A percentile compares a stretch with the other conserved stretches of the same genome.
These are phyloP conservation scores for Sugiyamaella lignohabitans DNA, from an alignment of 805 yeast genomes.

Conservation along the genomic window DNA sequence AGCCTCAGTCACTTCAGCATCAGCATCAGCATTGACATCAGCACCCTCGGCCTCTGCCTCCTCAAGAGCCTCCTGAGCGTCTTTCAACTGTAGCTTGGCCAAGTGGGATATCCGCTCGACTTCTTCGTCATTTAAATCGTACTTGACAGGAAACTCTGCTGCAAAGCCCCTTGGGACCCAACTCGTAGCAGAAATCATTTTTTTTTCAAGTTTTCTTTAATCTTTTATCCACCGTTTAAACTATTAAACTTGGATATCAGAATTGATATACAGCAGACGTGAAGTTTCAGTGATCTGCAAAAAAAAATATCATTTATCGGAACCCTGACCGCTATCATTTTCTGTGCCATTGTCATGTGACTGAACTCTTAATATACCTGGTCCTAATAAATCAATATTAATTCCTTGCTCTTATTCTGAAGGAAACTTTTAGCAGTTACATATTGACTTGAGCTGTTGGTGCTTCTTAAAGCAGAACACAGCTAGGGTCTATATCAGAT, in stretches of 20 bases:
- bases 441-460: no score
- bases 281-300: not conserved
- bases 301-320: not conserved
- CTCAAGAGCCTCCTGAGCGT: slow-evolving; percentile 60
- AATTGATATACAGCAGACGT: slow-evolving; percentile 2
- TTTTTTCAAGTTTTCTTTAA: no score
- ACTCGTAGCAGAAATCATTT: slow-evolving; percentile 81
- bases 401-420: no score
- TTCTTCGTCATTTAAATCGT: slow-evolving; percentile 85
- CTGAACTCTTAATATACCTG: no score
- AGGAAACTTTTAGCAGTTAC: no score
- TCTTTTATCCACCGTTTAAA: not conserved
- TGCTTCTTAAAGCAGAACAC: no score
- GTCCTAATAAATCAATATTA: no score
- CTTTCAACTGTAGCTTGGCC: slow-evolving; percentile 76
- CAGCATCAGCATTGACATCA: slow-evolving; percentile 26
- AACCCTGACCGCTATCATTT: not conserved
- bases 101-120: slow-evolving; percentile 81
- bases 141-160: slow-evolving; percentile 83
- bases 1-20: not conserved
- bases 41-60: slow-evolving; percentile 30
- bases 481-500: no score
- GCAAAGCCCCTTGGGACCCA: slow-evolving; percentile 98
- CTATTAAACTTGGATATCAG: slow-evolving; percentile 1
- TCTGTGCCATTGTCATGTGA: no score